Percentiles rank a stretch among this genome's conserved stretches.
phyloP scores from a whole-genome alignment of 176 grass and related monocot species.

The Bolboschoenus planiculmis region DNA sequence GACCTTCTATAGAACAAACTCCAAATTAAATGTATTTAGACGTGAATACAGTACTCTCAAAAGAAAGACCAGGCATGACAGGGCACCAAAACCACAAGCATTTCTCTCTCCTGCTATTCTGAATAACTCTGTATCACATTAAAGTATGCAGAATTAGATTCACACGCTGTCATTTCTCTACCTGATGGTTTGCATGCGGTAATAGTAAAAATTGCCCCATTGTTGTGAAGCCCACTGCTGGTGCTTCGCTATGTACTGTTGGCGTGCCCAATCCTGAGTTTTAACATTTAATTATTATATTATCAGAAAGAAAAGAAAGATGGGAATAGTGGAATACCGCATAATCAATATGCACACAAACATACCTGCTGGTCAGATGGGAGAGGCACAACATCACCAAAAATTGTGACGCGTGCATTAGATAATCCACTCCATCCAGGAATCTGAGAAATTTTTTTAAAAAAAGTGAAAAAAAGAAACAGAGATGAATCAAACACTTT shows the following conservation, averaged over 20 bases:
- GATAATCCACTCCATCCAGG: slow-evolving; percentile 98
- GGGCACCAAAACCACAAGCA: not conserved
- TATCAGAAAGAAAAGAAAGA: not conserved
- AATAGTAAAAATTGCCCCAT: slow-evolving; percentile 99
- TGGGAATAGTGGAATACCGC: not conserved
- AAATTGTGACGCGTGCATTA: slow-evolving; percentile 96
- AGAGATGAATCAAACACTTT: not conserved
- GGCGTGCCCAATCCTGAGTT: slow-evolving; percentile 83
- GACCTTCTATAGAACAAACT: not conserved
- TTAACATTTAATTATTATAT: not conserved
- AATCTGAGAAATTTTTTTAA: slow-evolving; percentile 44
- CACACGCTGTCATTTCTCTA: slow-evolving; percentile 4
- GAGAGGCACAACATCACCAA: slow-evolving; percentile 85
- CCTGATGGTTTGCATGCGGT: slow-evolving; percentile 95
- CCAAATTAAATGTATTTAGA: not conserved
- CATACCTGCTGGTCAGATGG: slow-evolving; percentile 72
- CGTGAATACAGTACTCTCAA: not conserved
- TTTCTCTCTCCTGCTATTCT: not conserved
- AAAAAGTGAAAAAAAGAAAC: not conserved
- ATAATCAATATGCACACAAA: not conserved
- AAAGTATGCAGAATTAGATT: not conserved
- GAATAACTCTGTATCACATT: not conserved
- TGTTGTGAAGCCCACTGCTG: slow-evolving; percentile 97
- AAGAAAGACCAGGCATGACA: not conserved
- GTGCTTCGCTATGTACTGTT: slow-evolving; percentile 93